Conservation (phyloP, 352 stramenopile genomes). For the Globisporangium emineosum region DNA sequence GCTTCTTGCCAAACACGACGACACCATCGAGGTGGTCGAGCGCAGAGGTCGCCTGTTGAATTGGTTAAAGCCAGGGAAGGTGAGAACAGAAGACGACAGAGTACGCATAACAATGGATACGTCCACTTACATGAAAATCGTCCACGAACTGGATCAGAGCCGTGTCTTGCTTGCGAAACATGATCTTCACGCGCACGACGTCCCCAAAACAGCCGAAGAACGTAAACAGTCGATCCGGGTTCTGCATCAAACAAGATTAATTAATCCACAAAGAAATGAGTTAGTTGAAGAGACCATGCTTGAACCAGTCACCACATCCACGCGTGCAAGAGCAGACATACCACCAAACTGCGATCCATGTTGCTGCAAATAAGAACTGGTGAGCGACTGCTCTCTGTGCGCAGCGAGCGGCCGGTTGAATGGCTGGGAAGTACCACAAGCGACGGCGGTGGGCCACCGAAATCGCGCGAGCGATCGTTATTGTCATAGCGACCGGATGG, state of each 20-base stretch:
- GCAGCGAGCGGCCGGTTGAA: conserved; percentile 58
- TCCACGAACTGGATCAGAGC: conserved; percentile 78
- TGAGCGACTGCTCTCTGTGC: conserved; percentile 53
- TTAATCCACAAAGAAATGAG: too few relatives aligned
- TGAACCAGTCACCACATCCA: neutral
- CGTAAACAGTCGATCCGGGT: conserved; percentile 64
- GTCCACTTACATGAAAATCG: conserved; percentile 59
- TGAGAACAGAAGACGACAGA: neutral
- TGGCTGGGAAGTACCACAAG: conserved; percentile 37
- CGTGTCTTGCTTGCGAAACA: conserved; percentile 84
- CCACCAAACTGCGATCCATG: conserved; percentile 63
- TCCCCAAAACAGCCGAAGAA: conserved; percentile 85
- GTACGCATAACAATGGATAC: neutral
- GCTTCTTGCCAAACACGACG: conserved; percentile 72
- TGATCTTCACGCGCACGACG: conserved; percentile 82
- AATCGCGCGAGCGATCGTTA: conserved; percentile 21
- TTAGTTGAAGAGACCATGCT: neutral
- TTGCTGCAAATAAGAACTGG: conserved; percentile 82
- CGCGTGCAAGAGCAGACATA: conserved; percentile 25
- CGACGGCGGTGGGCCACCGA: conserved; percentile 4
- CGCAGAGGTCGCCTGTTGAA: conserved; percentile 56
- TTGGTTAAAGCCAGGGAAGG: neutral
- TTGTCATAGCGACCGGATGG: conserved; percentile 1
- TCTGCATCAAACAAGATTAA: too few relatives aligned
- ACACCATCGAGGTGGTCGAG: conserved; percentile 77